Evolutionary conservation across 2,329 filamentous ascomycete genomes (phyloP).

Genomic region (Talaromyces pinophilus): DNA sequence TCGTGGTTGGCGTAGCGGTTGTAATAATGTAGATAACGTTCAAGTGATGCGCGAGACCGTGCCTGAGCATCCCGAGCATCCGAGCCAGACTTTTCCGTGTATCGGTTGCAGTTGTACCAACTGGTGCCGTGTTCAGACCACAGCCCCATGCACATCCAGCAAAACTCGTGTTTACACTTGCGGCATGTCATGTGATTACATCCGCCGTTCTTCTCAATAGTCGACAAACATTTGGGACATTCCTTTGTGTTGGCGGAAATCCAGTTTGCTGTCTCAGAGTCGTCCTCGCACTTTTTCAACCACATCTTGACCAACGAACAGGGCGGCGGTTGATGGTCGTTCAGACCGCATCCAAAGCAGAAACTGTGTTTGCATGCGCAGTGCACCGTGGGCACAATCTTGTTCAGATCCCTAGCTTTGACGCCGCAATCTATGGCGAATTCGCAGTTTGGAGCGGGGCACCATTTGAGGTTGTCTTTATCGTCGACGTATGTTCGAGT

Average conservation of each 20-base stretch:
- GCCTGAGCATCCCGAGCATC: slow-evolving; percentile 92
- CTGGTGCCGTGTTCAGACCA: slow-evolving; percentile 99
- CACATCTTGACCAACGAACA: slow-evolving; percentile 90
- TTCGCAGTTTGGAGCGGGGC: slow-evolving; percentile 93
- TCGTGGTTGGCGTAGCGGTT: slow-evolving; percentile 99
- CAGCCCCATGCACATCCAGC: slow-evolving; percentile 99
- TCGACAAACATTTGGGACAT: slow-evolving; percentile 92
- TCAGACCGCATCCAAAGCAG: slow-evolving; percentile 90
- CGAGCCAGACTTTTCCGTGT: slow-evolving; percentile 89
- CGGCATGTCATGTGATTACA: slow-evolving; percentile 98
- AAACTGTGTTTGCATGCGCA: slow-evolving; percentile 85
- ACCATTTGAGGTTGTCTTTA: slow-evolving; percentile 95
- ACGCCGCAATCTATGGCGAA: slow-evolving; percentile 87
- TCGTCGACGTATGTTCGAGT: slow-evolving; percentile 96
- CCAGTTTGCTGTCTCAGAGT: slow-evolving; percentile 98
- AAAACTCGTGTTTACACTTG: slow-evolving; percentile 95
- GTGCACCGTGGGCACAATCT: slow-evolving; percentile 83
- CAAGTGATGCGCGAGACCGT: slow-evolving; percentile 82
- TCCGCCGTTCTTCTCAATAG: slow-evolving; percentile 97
- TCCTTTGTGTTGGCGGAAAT: slow-evolving; percentile 99
- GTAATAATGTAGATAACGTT: slow-evolving; percentile 98
- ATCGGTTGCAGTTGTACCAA: slow-evolving; percentile 99
- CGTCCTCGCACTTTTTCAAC: slow-evolving; percentile 98
- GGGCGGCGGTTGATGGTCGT: slow-evolving; percentile 90
- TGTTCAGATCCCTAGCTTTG: slow-evolving; percentile 82